Evolutionary conservation across 371 early-diverging fungal species (phyloP).

Genomic region (Rhizomucor miehei): DNA sequence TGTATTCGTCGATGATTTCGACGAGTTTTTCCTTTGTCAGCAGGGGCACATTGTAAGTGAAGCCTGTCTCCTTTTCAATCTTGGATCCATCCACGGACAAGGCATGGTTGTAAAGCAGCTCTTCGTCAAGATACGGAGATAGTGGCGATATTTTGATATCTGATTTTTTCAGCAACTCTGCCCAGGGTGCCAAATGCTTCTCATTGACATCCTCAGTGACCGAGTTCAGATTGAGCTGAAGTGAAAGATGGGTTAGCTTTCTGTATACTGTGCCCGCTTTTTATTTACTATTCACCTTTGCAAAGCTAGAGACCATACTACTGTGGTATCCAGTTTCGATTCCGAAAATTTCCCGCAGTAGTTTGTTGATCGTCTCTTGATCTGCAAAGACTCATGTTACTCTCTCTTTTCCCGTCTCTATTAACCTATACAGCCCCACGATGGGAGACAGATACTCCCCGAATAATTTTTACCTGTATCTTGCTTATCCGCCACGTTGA

Average conservation of each 20-base stretch:
- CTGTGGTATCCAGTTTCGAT: slow-evolving; percentile 86
- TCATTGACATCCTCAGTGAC: slow-evolving; percentile 91
- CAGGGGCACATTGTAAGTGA: slow-evolving; percentile 65
- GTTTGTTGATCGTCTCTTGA: slow-evolving; percentile 75
- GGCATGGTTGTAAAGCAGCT: slow-evolving; percentile 79
- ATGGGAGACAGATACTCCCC: no score
- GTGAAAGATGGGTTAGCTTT: background rate
- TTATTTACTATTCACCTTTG: slow-evolving; percentile 54
- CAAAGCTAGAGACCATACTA: slow-evolving; percentile 73
- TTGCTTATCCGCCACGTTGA: slow-evolving; percentile 78
- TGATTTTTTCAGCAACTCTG: slow-evolving; percentile 50
- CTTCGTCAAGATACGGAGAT: slow-evolving; percentile 93
- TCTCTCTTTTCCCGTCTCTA: no score
- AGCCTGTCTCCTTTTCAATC: slow-evolving; percentile 71
- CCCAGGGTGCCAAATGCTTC: slow-evolving; percentile 83
- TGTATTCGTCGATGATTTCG: slow-evolving; percentile 71
- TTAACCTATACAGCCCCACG: no score
- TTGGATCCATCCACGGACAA: slow-evolving; percentile 76
- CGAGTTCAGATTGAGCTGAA: slow-evolving; percentile 72
- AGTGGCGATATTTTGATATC: slow-evolving; percentile 82
- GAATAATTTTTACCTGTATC: slow-evolving; percentile 59
- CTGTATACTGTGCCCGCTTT: background rate
- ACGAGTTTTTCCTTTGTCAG: slow-evolving; percentile 61
- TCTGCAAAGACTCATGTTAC: slow-evolving; percentile 39
- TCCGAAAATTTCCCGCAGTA: slow-evolving; percentile 70